Percentiles rank a stretch among this genome's conserved stretches.
Evolutionary conservation across 208 protist species (phyloP).

Genomic region (Willaertia magna): DNA sequence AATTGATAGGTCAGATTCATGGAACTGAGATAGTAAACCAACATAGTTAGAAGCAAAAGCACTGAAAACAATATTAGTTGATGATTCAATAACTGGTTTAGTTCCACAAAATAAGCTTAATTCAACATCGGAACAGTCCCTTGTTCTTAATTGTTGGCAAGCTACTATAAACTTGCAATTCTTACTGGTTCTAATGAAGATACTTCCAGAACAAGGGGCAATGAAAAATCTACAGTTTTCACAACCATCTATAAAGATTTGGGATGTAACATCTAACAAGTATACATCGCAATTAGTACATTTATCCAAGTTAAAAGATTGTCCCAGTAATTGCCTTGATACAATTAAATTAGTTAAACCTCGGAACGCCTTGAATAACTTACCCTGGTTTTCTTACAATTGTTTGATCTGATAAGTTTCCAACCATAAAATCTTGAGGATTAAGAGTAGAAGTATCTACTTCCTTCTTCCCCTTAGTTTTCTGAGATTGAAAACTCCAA

Average conservation of each 20-base stretch:
- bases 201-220: constrained; percentile 66
- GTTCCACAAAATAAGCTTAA: constrained; percentile 17
- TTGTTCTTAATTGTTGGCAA: constrained; percentile 73
- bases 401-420: neutral
- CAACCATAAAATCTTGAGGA: neutral
- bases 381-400: neutral
- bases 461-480: neutral
- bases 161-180: constrained; percentile 70
- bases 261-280: constrained; percentile 65
- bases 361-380: neutral
- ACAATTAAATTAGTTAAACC: neutral
- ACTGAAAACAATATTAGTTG: neutral
- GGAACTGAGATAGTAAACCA: neutral
- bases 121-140: constrained; percentile 62
- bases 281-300: constrained; percentile 60
- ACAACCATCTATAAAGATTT: constrained; percentile 74
- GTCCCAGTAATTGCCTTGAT: neutral
- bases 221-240: constrained; percentile 71
- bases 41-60: constrained; percentile 5
- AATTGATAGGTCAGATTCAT: neutral
- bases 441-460: neutral
- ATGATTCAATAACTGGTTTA: constrained; percentile 16
- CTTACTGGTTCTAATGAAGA: constrained; percentile 76
- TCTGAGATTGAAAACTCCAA: neutral
- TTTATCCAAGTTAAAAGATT: constrained; percentile 64